These are phyloP conservation scores for Torulaspora microellipsoides DNA, from an alignment of 805 yeast genomes.

Conservation along the genomic window DNA sequence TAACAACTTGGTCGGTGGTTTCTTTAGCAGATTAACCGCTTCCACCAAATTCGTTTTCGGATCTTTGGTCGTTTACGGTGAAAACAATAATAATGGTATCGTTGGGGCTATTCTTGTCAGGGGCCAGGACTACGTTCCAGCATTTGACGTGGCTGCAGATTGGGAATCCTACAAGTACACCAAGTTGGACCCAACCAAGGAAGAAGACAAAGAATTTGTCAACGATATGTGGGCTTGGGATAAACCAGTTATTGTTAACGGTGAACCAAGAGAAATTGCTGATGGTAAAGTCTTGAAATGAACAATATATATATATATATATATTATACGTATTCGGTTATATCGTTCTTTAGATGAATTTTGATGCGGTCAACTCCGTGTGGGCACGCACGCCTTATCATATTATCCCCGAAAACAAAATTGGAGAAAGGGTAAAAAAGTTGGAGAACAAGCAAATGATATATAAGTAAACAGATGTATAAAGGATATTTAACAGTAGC, in stretches of 20 bases:
- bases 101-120: constrained; percentile 92
- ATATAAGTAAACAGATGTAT: too few relatives aligned
- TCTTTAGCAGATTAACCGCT: constrained; percentile 89
- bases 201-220: constrained; percentile 73
- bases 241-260: constrained; percentile 77
- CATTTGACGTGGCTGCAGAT: constrained; percentile 98
- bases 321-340: too few relatives aligned
- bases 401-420: too few relatives aligned
- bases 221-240: constrained; percentile 98
- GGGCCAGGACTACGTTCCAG: constrained; percentile 88
- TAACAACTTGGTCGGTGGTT: constrained; percentile 96
- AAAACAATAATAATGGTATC: constrained; percentile 97
- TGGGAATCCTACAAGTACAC: constrained; percentile 90
- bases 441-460: too few relatives aligned
- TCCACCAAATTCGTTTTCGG: constrained; percentile 95
- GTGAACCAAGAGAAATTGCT: constrained; percentile 80
- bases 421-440: too few relatives aligned
- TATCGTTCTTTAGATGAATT: too few relatives aligned
- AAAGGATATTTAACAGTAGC: too few relatives aligned
- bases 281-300: constrained; percentile 98
- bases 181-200: constrained; percentile 74
- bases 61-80: constrained; percentile 92
- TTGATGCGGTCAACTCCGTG: too few relatives aligned
- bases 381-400: too few relatives aligned
- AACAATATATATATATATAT: not conserved